A percentile compares a stretch with the other conserved stretches of the same genome.
These are phyloP conservation scores for Botrytis elliptica DNA, from an alignment of 2,329 filamentous ascomycete genomes.

Conservation along the genomic window DNA sequence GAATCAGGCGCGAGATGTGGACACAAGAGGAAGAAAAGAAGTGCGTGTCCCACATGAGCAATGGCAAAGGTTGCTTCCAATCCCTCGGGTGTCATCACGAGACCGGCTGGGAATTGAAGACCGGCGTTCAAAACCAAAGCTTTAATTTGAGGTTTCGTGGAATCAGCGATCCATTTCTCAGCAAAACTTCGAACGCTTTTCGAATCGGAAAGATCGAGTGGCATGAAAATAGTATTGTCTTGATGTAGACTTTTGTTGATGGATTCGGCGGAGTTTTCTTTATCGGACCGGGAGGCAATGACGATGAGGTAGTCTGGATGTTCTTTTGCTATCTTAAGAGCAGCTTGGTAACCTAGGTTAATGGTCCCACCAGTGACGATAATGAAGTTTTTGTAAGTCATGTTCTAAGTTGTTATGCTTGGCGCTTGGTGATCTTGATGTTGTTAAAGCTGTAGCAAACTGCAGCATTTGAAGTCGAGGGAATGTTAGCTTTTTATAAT, in stretches of 20 bases:
- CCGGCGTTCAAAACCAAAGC: conserved; percentile 50
- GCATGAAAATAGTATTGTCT: conserved; percentile 44
- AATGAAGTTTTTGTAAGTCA: conserved; percentile 32
- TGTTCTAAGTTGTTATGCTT: conserved; percentile 8
- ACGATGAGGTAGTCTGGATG: conserved; percentile 45
- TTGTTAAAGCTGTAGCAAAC: not conserved
- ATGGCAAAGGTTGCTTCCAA: conserved; percentile 51
- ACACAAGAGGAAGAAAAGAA: conserved; percentile 49
- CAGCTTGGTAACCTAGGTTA: conserved; percentile 46
- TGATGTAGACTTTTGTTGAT: conserved; percentile 47
- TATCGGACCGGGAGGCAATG: conserved; percentile 47
- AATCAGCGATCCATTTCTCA: not conserved
- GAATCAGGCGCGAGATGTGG: conserved; percentile 43
- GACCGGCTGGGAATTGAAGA: conserved; percentile 42
- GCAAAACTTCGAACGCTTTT: conserved; percentile 40
- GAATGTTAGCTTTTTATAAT: not conserved
- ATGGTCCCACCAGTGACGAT: conserved; percentile 50
- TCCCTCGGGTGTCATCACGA: conserved; percentile 44
- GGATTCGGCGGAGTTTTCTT: not conserved
- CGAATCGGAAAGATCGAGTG: conserved; percentile 35
- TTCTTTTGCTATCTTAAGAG: conserved; percentile 42
- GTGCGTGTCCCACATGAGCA: conserved; percentile 51
- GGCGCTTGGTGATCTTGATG: not conserved
- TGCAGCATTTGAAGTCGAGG: not conserved
- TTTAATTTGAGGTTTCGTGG: conserved; percentile 42